phyloP scores from a whole-genome alignment of 2,329 filamentous ascomycete species.

The Penicillium sp. region DNA sequence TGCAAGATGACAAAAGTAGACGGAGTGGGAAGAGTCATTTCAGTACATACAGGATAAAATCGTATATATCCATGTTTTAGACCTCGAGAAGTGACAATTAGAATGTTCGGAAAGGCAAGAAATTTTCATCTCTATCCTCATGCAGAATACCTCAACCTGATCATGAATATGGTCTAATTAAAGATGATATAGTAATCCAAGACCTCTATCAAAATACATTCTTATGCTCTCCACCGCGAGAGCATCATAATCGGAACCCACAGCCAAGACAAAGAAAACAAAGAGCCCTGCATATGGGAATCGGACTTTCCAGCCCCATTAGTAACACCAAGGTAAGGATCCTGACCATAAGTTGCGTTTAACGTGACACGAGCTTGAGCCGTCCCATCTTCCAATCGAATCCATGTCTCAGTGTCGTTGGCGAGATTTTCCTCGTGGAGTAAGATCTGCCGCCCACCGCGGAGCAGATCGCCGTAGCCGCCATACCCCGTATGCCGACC shows the following conservation, averaged over 20 bases:
- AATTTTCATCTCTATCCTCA: not conserved
- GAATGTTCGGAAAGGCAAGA: not conserved
- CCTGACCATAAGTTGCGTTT: constrained; percentile 59
- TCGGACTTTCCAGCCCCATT: not conserved
- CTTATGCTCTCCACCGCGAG: not conserved
- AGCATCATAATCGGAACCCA: constrained; percentile 5
- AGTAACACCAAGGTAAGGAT: constrained; percentile 29
- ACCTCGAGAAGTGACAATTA: not conserved
- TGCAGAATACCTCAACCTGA: no score
- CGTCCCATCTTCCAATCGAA: constrained; percentile 57
- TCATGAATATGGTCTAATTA: not conserved
- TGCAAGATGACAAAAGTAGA: not conserved
- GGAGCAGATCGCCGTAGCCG: constrained; percentile 64
- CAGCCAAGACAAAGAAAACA: constrained; percentile 1
- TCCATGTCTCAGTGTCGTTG: constrained; percentile 58
- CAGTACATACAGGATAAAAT: not conserved
- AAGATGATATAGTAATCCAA: not conserved
- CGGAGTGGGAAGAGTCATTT: not conserved
- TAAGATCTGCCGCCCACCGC: constrained; percentile 58
- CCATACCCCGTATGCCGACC: constrained; percentile 68
- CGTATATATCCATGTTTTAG: not conserved
- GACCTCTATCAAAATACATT: not conserved
- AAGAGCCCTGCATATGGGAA: not conserved
- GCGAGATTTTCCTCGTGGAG: constrained; percentile 47
- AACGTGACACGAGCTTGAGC: constrained; percentile 53